Evolutionary conservation across 1,284 basidiomycete genomes (phyloP).

Genomic region (Austroboletus niveus): DNA sequence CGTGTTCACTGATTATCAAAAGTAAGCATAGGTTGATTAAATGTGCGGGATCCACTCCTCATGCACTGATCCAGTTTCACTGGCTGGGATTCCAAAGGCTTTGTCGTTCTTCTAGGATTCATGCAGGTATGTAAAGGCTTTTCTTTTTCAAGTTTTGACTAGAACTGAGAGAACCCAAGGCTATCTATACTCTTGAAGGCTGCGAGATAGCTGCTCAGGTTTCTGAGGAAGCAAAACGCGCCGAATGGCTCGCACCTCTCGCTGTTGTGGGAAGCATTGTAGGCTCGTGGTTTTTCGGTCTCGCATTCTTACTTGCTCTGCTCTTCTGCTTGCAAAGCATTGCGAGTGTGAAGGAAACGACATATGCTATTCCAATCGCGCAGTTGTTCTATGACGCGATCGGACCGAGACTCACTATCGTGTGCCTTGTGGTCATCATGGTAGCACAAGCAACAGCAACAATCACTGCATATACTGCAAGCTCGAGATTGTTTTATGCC

Average conservation of each 20-base stretch:
- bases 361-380: conserved; percentile 56
- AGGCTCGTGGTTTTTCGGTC: conserved; percentile 61
- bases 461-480: conserved; percentile 59
- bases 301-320: conserved; percentile 58
- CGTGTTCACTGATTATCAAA: conserved; percentile 59
- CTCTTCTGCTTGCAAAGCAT: conserved; percentile 59
- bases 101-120: conserved; percentile 60
- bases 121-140: conserved; percentile 40
- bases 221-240: conserved; percentile 57
- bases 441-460: conserved; percentile 57
- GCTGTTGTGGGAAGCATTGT: conserved; percentile 55
- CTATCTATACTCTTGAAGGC: conserved; percentile 62
- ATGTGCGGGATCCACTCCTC: background rate
- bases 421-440: conserved; percentile 51
- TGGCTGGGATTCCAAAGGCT: conserved; percentile 52
- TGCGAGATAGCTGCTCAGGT: conserved; percentile 65
- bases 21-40: conserved; percentile 33
- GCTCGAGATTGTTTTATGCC: conserved; percentile 56
- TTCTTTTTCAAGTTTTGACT: background rate
- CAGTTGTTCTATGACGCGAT: conserved; percentile 59
- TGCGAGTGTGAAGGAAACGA: conserved; percentile 45
- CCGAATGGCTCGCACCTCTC: conserved; percentile 54
- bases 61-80: conserved; percentile 44
- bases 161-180: conserved; percentile 29
- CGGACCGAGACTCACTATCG: conserved; percentile 45